Percentiles rank a stretch among this genome's conserved stretches.
phyloP scores from a whole-genome alignment of 2,329 filamentous ascomycete species.

The Myriosclerotinia curreyana region DNA sequence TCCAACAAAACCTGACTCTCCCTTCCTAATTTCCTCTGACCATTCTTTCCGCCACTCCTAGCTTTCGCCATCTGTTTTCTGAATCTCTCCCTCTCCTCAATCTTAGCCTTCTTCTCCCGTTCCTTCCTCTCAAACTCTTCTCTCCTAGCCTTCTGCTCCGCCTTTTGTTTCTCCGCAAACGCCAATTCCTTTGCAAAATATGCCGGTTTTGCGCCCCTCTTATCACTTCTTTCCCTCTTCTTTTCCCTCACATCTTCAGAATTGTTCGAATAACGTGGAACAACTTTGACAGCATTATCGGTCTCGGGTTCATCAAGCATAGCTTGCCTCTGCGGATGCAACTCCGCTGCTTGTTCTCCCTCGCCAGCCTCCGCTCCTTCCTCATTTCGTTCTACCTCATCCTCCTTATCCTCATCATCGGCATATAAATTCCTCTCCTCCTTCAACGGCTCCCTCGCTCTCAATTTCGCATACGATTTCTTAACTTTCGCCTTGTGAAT shows the following conservation, averaged over 20 bases:
- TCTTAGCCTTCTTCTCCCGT: conserved; percentile 54
- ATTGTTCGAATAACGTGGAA: conserved; percentile 10
- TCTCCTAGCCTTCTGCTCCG: conserved; percentile 52
- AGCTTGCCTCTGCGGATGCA: conserved; percentile 59
- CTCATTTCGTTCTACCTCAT: background rate
- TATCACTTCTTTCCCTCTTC: conserved; percentile 15
- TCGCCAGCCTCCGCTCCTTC: background rate
- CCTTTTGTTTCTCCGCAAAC: conserved; percentile 48
- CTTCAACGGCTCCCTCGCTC: conserved; percentile 47
- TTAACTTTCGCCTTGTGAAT: conserved; percentile 93
- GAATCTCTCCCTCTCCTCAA: conserved; percentile 55
- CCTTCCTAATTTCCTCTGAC: conserved; percentile 64
- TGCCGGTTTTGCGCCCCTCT: conserved; percentile 35
- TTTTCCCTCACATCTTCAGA: background rate
- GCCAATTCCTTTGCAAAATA: conserved; percentile 42
- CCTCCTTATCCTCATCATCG: background rate
- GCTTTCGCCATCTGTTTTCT: conserved; percentile 48
- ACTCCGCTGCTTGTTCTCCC: conserved; percentile 42
- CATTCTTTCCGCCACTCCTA: conserved; percentile 56
- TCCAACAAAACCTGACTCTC: conserved; percentile 65
- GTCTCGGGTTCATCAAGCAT: conserved; percentile 50
- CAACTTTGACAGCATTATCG: conserved; percentile 22
- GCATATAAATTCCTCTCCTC: conserved; percentile 13
- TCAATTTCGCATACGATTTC: conserved; percentile 87
- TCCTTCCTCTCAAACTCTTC: conserved; percentile 51